phyloP scores from a whole-genome alignment of 1,139 yeast species.

The Sugiyamaella novakii region DNA sequence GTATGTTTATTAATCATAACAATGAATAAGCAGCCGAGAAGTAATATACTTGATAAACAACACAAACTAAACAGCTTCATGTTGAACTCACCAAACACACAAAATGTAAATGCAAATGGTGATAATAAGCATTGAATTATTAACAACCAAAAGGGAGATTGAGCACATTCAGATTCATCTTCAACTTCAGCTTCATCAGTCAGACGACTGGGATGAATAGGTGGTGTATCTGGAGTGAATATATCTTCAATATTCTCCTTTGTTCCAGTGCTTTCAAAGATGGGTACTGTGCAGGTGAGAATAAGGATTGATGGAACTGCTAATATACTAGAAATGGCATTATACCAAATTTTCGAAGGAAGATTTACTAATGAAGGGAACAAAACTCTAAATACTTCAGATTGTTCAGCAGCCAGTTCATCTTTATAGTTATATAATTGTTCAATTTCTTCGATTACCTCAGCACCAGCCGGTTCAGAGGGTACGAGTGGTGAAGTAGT shows the following conservation, averaged over 20 bases:
- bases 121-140: conserved; percentile 36
- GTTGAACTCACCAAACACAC: conserved; percentile 1
- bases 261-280: conserved; percentile 37
- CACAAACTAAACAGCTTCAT: neutral
- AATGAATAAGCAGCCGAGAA: neutral
- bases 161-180: conserved; percentile 4
- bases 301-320: conserved; percentile 50
- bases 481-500: neutral
- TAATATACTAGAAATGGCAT: conserved; percentile 39
- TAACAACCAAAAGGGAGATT: conserved; percentile 32
- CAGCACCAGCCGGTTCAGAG: neutral
- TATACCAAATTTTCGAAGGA: conserved; percentile 31
- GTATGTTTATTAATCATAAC: neutral
- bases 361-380: conserved; percentile 36
- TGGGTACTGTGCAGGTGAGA: conserved; percentile 55
- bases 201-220: neutral
- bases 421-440: conserved; percentile 14
- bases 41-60: neutral
- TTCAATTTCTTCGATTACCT: conserved; percentile 17
- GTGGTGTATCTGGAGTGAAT: neutral
- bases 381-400: conserved; percentile 27
- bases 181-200: conserved; percentile 1
- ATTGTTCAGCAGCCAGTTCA: conserved; percentile 5
- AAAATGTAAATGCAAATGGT: conserved; percentile 32
- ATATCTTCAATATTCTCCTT: conserved; percentile 26